Evolutionary conservation across 2,329 filamentous ascomycete species (phyloP), one percentile per base, ranked within the genome.

Genomic region (Paraphaeosphaeria minitans): DNA sequence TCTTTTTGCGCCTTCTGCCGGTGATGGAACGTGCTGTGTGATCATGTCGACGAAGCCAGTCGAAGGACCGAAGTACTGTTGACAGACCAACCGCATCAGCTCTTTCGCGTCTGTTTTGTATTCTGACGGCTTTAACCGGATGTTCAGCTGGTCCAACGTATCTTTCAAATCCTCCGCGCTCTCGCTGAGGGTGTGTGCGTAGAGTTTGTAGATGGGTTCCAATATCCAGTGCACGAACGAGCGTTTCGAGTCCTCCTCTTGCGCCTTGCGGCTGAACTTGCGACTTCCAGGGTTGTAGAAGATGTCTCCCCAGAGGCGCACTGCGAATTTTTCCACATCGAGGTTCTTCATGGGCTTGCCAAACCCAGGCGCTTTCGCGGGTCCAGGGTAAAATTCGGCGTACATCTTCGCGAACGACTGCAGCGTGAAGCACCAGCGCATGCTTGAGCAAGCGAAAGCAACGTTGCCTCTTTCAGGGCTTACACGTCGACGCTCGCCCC

Each of bases 381-480:
- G 67, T 53, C 89, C 89, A 6, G 90, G 87, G 75, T 94, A 97
- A 51, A 86, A 92, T 66, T 97, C 91, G 6, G 93, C 88, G 75
- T 99, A 99, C 92, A 97, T 96, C 76, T 92, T 93, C 13, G 95
- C 90, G 74, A 99, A 99, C 1, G 93, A 97, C 62, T 89, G 89
- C 35, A 99, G 81, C 0, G 93, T 98, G 75, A 99, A 97, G 76
- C 92, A 96, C 95, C 95, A 99, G 56, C 91, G 90, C 89, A 98
- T 94, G 60, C 88, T 90, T 51, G 91, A 92, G 76, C 92, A 97
- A 0, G 94, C 91, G 74, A 99, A 99, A 10, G 96, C 88, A n/a
- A 99, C 95, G 74, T 99, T 99, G 61, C 95, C 95, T 79, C 93
- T 97, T 74, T 99, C 95, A 0, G 95, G 95, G 66, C 94, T 98